Conservation (phyloP, 345 rosid genomes). For the Gossypium longicalyx region DNA sequence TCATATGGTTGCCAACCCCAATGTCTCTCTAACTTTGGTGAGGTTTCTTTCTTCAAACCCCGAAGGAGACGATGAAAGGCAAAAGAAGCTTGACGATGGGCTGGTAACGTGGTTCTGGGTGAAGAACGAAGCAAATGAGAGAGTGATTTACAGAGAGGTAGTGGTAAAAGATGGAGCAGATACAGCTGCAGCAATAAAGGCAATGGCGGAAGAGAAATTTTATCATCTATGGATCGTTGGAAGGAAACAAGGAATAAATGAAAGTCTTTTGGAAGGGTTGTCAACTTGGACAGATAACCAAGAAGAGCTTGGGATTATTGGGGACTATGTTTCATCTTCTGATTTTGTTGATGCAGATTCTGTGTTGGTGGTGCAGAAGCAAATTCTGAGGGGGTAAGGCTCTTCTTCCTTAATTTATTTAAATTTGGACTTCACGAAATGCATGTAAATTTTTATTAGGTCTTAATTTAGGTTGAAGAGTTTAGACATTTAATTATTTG, state of each 20-base stretch:
- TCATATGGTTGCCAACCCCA: slow-evolving; percentile 42
- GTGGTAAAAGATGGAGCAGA: slow-evolving; percentile 67
- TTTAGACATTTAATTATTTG: too few species aligned
- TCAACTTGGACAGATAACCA: slow-evolving; percentile 49
- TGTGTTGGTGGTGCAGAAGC: slow-evolving; percentile 70
- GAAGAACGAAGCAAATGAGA: slow-evolving; percentile 49
- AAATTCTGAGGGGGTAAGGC: slow-evolving; percentile 38
- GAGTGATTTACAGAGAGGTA: slow-evolving; percentile 57
- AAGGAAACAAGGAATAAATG: slow-evolving; percentile 56
- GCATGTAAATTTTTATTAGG: too few species aligned
- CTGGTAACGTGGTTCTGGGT: slow-evolving; percentile 75
- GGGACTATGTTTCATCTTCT: slow-evolving; percentile 50
- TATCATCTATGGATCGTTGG: slow-evolving; percentile 76
- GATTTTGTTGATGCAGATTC: slow-evolving; percentile 50
- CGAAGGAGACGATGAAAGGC: slow-evolving; percentile 54
- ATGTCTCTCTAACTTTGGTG: slow-evolving; percentile 40
- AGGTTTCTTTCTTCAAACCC: slow-evolving; percentile 49
- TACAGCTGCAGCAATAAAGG: slow-evolving; percentile 53
- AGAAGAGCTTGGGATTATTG: slow-evolving; percentile 57
- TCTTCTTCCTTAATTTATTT: background rate
- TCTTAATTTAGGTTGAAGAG: too few species aligned
- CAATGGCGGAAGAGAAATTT: slow-evolving; percentile 34
- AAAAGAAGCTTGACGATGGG: slow-evolving; percentile 75
- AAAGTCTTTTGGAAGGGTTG: slow-evolving; percentile 53
- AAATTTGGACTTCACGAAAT: too few species aligned